Evolutionary conservation across 805 yeast species (phyloP), one percentile per base, ranked within the genome.

Genomic region (Suhomyces sp.): DNA sequence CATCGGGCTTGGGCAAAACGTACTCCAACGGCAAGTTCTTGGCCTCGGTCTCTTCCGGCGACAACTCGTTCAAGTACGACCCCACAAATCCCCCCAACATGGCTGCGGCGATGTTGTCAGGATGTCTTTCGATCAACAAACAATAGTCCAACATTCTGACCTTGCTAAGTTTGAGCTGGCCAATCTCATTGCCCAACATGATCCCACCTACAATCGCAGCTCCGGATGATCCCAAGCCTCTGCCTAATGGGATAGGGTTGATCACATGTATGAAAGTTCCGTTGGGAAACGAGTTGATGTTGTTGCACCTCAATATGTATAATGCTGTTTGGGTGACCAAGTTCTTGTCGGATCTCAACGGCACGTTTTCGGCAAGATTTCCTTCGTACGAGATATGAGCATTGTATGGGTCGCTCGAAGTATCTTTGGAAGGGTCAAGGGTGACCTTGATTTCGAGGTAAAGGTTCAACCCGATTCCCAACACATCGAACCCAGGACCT

Each of bases 51-150:
- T 92, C 97, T 40, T 82, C 79, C 3, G 85, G 83, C 31, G 84
- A 76, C 53, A 94, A 73, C 56, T 89, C 96, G 62, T 96, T 82
- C 64, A 94, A 79, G 69, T 87, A 94, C 3, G 97, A 90, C 43
- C 99, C 99, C 41, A 92, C 97, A 68, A 94, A 94, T 1, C 99
- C 97, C 54, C 99, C 99, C 85, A 92, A 87, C 97, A 94, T 90
- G 35, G 99, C 97, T 29, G 99, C 99, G 10, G 97, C 90, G 63
- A 94, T 92, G 69, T 94, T 94, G 72, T 94, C 99, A 33, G 99
- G 99, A 64, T 94, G 99, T 67, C 98, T 85, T 75, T 94, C 99
- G 59, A 94, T 92, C 94, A 94, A 89, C 60, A 94, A 79, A 69
- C 97, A 90, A 76, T 88, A 94, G 69, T 94, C 99, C 61, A 94